Conservation (phyloP, 1,139 yeast genomes). For the Candida anutae region DNA sequence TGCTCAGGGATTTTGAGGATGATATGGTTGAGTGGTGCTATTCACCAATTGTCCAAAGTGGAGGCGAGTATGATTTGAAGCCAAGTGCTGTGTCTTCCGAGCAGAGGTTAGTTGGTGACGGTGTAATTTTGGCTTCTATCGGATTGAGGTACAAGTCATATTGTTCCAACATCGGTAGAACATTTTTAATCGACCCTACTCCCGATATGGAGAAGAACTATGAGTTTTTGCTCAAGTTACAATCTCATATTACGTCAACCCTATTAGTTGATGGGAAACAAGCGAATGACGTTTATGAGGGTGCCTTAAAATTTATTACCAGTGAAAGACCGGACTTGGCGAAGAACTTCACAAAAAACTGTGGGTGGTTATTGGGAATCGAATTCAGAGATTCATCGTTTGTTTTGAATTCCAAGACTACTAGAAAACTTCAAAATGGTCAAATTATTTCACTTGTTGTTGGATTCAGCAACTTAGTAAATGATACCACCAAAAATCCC, state of each 20-base stretch:
- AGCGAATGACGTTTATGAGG: conserved; percentile 60
- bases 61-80: conserved; percentile 75
- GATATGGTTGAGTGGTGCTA: conserved; percentile 89
- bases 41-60: conserved; percentile 86
- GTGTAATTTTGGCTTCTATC: conserved; percentile 76
- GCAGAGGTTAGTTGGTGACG: conserved; percentile 60
- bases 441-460: conserved; percentile 70
- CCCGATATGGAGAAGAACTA: conserved; percentile 72
- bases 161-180: conserved; percentile 82
- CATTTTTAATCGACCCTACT: conserved; percentile 86
- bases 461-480: conserved; percentile 62
- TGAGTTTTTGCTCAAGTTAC: conserved; percentile 65
- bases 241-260: conserved; percentile 46
- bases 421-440: conserved; percentile 59
- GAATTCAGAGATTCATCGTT: conserved; percentile 82
- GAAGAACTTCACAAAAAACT: conserved; percentile 62
- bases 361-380: conserved; percentile 87
- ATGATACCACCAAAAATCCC: conserved; percentile 38
- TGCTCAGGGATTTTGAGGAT: conserved; percentile 54
- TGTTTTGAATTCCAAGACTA: conserved; percentile 67
- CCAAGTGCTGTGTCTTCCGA: conserved; percentile 78
- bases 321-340: conserved; percentile 57
- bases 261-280: conserved; percentile 60
- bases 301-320: conserved; percentile 52
- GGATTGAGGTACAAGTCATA: conserved; percentile 86